These are phyloP conservation scores for Russula dissimulans DNA, from an alignment of 768 basidiomycete species.

Conservation along the genomic window DNA sequence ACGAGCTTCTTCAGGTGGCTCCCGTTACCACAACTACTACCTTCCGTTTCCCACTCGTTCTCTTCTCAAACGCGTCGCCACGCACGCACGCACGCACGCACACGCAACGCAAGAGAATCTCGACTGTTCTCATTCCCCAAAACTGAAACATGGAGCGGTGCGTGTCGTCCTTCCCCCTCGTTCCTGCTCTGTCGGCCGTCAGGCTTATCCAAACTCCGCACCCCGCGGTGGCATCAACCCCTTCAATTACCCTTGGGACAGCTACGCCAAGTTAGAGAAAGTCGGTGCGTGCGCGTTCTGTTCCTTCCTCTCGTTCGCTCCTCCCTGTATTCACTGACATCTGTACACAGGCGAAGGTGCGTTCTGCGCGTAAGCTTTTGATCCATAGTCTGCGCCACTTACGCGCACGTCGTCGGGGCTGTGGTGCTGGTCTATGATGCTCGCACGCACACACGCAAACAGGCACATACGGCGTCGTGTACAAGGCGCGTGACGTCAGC, in stretches of 20 bases:
- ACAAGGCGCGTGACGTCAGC: constrained; percentile 82
- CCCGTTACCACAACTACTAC: too few species aligned
- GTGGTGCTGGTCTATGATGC: neutral
- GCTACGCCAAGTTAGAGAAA: constrained; percentile 97
- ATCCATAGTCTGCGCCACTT: neutral
- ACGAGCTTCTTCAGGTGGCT: too few species aligned
- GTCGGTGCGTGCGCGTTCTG: constrained; percentile 59
- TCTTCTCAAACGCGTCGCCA: neutral
- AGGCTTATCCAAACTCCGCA: neutral
- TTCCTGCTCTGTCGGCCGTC: neutral
- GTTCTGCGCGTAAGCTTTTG: neutral
- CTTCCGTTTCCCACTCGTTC: too few species aligned
- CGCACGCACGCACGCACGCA: neutral
- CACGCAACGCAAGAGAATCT: neutral
- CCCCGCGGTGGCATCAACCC: neutral
- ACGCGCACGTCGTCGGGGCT: neutral
- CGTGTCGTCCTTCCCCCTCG: neutral
- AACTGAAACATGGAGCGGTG: constrained; percentile 14
- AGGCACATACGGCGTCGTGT: constrained; percentile 99
- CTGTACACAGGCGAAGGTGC: constrained; percentile 40
- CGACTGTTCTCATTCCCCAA: neutral
- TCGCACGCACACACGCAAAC: neutral
- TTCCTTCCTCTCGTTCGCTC: neutral
- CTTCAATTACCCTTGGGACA: constrained; percentile 23
- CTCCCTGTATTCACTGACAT: neutral